Evolutionary conservation across 1,139 yeast genomes (phyloP).

Genomic region (Hemisphaericaspora xylanilytica): DNA sequence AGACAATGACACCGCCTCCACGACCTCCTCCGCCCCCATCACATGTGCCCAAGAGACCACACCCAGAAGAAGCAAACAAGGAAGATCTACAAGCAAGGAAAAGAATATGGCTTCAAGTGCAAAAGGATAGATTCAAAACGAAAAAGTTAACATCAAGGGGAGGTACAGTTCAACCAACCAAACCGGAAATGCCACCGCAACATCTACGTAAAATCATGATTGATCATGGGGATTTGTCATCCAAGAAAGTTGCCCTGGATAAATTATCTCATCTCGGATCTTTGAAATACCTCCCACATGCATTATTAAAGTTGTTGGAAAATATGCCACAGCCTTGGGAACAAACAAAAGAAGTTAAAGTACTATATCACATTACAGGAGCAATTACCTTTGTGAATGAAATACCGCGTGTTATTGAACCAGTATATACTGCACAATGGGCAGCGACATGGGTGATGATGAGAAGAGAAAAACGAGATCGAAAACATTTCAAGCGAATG

Average conservation of each 20-base stretch:
- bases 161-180: conserved; percentile 54
- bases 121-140: conserved; percentile 51
- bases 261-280: conserved; percentile 89
- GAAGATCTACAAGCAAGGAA: conserved; percentile 43
- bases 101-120: conserved; percentile 63
- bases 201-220: conserved; percentile 82
- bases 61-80: conserved; percentile 17
- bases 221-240: conserved; percentile 84
- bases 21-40: conserved; percentile 24
- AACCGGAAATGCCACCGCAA: conserved; percentile 91
- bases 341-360: conserved; percentile 76
- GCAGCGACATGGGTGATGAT: conserved; percentile 87
- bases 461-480: conserved; percentile 91
- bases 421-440: conserved; percentile 94
- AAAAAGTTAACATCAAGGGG: conserved; percentile 24
- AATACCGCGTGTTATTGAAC: conserved; percentile 86
- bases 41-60: conserved; percentile 9
- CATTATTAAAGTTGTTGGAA: conserved; percentile 81
- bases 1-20: no score
- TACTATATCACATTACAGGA: conserved; percentile 85
- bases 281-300: conserved; percentile 93
- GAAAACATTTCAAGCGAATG: conserved; percentile 87
- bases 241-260: conserved; percentile 79
- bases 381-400: conserved; percentile 96
- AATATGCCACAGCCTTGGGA: conserved; percentile 99